Percentiles rank a stretch among this genome's conserved stretches.
Evolutionary conservation across 345 rosid species (phyloP).

Genomic region (Eucalyptus erythrocorys): DNA sequence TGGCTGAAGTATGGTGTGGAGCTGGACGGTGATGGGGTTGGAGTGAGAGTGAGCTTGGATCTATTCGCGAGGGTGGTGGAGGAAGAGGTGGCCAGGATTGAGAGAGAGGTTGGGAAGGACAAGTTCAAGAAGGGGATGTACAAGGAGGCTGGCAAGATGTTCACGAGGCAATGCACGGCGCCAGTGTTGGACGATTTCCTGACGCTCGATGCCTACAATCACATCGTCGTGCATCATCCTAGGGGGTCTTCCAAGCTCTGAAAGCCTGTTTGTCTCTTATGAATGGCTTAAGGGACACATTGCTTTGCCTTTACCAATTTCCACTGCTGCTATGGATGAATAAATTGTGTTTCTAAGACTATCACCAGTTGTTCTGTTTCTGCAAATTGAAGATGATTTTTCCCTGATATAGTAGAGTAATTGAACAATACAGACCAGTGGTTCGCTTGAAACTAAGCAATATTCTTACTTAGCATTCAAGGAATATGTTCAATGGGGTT

Average conservation of each 20-base stretch:
- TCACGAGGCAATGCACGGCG: slow-evolving; percentile 62
- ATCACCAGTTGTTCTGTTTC: not conserved
- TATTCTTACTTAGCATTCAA: not conserved
- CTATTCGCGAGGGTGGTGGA: slow-evolving; percentile 78
- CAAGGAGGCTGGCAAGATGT: slow-evolving; percentile 66
- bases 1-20: slow-evolving; percentile 83
- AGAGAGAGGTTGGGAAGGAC: slow-evolving; percentile 74
- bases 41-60: slow-evolving; percentile 50
- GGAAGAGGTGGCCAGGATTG: slow-evolving; percentile 82
- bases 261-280: not conserved
- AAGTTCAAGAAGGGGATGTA: slow-evolving; percentile 66
- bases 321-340: not conserved
- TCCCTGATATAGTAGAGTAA: not conserved
- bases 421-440: not conserved
- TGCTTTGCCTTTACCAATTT: not conserved
- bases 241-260: slow-evolving; percentile 39
- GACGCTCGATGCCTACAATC: slow-evolving; percentile 64
- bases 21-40: slow-evolving; percentile 65
- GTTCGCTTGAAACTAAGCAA: not conserved
- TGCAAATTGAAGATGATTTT: not conserved
- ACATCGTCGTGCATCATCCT: slow-evolving; percentile 54
- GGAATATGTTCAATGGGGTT: not conserved
- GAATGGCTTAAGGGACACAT: not conserved
- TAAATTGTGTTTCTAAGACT: not conserved
- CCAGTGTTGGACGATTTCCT: slow-evolving; percentile 63